Base-by-base conservation (phyloP, 2,329 filamentous ascomycete species). In the Curvularia eragrostidis region DNA sequence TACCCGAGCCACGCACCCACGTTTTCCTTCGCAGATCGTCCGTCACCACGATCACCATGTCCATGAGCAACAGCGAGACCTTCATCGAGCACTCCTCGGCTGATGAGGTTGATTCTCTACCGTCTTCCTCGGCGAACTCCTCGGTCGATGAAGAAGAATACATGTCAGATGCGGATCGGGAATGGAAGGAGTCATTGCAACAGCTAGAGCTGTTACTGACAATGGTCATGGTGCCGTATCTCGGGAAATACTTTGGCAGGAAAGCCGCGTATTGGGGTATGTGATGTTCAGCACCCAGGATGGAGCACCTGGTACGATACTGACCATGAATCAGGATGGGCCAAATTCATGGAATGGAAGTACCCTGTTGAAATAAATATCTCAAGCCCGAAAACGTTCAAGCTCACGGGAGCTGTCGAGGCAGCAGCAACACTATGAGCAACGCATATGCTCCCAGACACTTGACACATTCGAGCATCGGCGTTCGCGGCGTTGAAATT, bases 191-290 rank as follows among this genome's bases (percentile, higher is more conserved):
- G 71, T 96, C 91, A 70, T 81, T 99, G 62, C 91, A 97, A 78
- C 95, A 99, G 80, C 80, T 99, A 59, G 93, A 99, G 80, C 83
- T 98, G 64, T 83, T 99, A 66, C 79, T 98, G 74, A 96, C 91
- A 19, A 96, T 99, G 92, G 90, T 98, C 48, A 78, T 98, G 67
- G 89, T 99, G 49, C 95, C 95, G 2, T 97, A 96, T 77, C 82
- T 92, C 67, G 95, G 95, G 58, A 99, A 98, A 79, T 98, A 93
- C 79, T 87, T 97, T 77, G 95, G 95, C 44, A 86, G 95, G 76
- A 96, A 92, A 78, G 96, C 93, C 81, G 94, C 94, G 58, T 97
- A 96, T 75, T 97, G 93, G 91, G 92, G 94, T 97, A 84, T 76
- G 89, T 83, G 23, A 57, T 62, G 8, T 52, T 52, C 18, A 19